Percentiles rank a stretch among this genome's conserved stretches.
phyloP scores from a whole-genome alignment of 371 early-diverging fungal genomes.

The Zancudomyces culisetae region DNA sequence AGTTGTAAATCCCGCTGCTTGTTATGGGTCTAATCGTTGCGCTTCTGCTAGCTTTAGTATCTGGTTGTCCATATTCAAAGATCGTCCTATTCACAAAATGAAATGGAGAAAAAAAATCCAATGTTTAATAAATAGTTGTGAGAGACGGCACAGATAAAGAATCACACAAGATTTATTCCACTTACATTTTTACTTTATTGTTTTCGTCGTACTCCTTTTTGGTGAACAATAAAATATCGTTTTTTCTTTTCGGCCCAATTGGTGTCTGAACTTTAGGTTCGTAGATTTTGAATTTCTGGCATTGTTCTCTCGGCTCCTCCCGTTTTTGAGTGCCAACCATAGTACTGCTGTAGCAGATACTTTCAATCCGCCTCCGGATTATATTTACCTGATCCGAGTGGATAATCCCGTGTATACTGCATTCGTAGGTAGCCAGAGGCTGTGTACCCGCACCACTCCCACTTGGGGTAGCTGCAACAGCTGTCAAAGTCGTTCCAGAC shows the following conservation, averaged over 20 bases:
- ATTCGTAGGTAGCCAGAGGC: background rate
- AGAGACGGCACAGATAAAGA: background rate
- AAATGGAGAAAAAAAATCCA: background rate
- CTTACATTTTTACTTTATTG: background rate
- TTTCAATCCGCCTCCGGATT: no score
- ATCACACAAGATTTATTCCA: background rate
- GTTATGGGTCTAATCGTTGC: slow-evolving; percentile 2
- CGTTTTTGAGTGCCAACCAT: no score
- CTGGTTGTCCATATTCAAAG: slow-evolving; percentile 1
- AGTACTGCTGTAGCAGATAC: no score
- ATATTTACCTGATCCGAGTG: no score
- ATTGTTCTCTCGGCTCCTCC: background rate
- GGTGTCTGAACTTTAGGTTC: slow-evolving; percentile 1
- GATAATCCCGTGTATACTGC: slow-evolving; percentile 3
- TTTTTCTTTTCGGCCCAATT: slow-evolving; percentile 3
- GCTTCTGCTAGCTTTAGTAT: background rate
- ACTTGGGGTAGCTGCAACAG: no score
- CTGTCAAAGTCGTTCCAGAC: no score
- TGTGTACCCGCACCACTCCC: no score
- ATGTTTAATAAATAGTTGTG: background rate
- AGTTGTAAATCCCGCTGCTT: background rate
- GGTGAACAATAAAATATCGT: slow-evolving; percentile 1
- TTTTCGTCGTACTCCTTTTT: background rate
- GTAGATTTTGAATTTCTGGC: background rate
- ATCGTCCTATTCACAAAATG: background rate